These are phyloP conservation scores for Barnettozyma sucrosica DNA, from an alignment of 805 yeast genomes.

Conservation along the genomic window DNA sequence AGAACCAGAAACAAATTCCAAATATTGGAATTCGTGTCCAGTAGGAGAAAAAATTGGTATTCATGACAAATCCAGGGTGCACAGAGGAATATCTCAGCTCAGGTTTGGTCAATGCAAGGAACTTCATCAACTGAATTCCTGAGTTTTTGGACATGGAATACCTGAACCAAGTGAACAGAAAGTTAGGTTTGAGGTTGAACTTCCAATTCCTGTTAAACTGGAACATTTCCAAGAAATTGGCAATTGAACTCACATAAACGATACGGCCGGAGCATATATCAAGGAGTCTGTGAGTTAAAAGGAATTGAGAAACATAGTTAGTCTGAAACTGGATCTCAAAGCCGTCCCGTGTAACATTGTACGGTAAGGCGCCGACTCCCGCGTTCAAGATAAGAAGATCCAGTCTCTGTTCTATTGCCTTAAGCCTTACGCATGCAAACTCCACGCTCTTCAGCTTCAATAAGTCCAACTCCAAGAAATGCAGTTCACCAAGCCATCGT, in stretches of 20 bases:
- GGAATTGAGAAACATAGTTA: slow-evolving; percentile 69
- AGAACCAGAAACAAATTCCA: slow-evolving; percentile 69
- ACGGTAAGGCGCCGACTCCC: slow-evolving; percentile 77
- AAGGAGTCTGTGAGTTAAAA: slow-evolving; percentile 56
- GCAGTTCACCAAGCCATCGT: slow-evolving; percentile 42
- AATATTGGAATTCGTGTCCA: slow-evolving; percentile 74
- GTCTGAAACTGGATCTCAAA: slow-evolving; percentile 80
- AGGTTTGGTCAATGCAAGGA: slow-evolving; percentile 62
- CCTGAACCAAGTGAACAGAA: slow-evolving; percentile 70
- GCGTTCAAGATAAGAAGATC: slow-evolving; percentile 72
- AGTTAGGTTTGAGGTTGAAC: slow-evolving; percentile 57
- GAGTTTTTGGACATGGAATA: slow-evolving; percentile 75
- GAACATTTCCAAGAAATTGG: slow-evolving; percentile 46
- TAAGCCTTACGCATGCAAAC: slow-evolving; percentile 42
- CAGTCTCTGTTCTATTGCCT: slow-evolving; percentile 40
- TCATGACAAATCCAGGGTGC: slow-evolving; percentile 86
- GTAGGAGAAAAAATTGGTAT: slow-evolving; percentile 66
- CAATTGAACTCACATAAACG: slow-evolving; percentile 58
- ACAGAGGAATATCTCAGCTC: slow-evolving; percentile 57
- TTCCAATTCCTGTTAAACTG: slow-evolving; percentile 42
- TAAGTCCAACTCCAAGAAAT: slow-evolving; percentile 51
- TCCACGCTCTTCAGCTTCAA: slow-evolving; percentile 38
- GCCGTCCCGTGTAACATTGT: slow-evolving; percentile 53
- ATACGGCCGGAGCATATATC: slow-evolving; percentile 38
- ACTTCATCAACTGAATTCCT: slow-evolving; percentile 65